These are phyloP conservation scores for Diaporthe sp. DNA, from an alignment of 2,329 filamentous ascomycete species.

Conservation along the genomic window DNA sequence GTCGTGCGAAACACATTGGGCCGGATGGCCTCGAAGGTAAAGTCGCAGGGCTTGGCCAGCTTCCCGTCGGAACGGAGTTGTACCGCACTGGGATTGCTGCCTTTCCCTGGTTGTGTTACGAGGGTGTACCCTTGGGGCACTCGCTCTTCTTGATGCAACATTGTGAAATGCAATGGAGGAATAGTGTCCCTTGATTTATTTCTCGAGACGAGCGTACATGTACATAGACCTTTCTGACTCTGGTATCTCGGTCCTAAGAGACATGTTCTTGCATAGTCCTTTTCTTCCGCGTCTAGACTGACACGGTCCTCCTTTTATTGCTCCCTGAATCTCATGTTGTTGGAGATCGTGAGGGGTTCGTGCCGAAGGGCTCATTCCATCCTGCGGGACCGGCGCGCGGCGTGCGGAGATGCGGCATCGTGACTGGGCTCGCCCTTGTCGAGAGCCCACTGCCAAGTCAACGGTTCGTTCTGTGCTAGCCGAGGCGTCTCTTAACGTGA, in stretches of 20 bases:
- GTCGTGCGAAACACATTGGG: conserved; percentile 76
- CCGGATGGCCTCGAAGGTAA: conserved; percentile 73
- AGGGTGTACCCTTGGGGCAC: conserved; percentile 46
- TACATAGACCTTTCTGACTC: not conserved
- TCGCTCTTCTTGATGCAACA: conserved; percentile 43
- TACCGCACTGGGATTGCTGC: conserved; percentile 47
- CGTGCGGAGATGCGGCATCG: conserved; percentile 29
- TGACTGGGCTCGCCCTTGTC: conserved; percentile 24
- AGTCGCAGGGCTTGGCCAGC: conserved; percentile 60
- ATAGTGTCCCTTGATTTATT: not conserved
- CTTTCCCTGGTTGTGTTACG: conserved; percentile 25
- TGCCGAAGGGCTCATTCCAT: not conserved
- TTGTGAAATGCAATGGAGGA: conserved; percentile 35
- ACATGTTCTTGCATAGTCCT: too few relatives aligned
- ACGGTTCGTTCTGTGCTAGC: not conserved
- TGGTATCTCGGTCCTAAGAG: not conserved
- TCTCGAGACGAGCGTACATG: not conserved
- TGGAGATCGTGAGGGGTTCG: conserved; percentile 23
- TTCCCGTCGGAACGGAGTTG: conserved; percentile 55
- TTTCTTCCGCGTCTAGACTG: not conserved
- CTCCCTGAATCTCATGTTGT: not conserved
- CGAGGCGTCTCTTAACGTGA: not conserved
- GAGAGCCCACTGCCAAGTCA: conserved; percentile 10
- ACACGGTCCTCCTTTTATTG: not conserved
- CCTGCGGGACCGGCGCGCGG: conserved; percentile 22